Evolutionary conservation across 805 yeast genomes (phyloP), one percentile per base, ranked within the genome.

Genomic region (Wickerhamomyces subpelliculosus): DNA sequence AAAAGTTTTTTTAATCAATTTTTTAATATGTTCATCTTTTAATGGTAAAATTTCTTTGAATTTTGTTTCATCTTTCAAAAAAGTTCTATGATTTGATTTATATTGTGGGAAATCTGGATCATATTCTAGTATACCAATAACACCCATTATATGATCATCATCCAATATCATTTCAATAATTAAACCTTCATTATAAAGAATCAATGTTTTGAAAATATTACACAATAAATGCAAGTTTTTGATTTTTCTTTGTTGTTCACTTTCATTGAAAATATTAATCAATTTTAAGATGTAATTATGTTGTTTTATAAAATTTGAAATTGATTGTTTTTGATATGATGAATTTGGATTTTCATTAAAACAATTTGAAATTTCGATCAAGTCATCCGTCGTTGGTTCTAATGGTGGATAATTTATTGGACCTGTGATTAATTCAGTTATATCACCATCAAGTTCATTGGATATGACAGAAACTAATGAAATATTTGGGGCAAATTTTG

Each of bases 61-160:
- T 29, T 69, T 68, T 7, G 80, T 61, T 33, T 76, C 75, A 44
- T 78, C 71, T 4, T 55, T 52, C 24, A 87, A 57, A 52, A 74
- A 82, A 18, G 75, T 75, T 37, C 96, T 65, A 61, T 85, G 86
- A 48, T 85, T 82, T 4, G 96, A 86, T 58, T 86, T 88, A 46
- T 71, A 70, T 12, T 69, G 68, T 1, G 96, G 96, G 51, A 73
- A 86, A 40, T 85, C 95, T 0, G 93, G 84, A 57, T 93, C 97
- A 58, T 87, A 83, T 58, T 93, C 98, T 34, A 90, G 61, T 11
- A 87, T 82, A 1, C 96, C 95, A 11, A 81, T 72, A 4, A 86
- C 62, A 1, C 84, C 83, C 49, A 67, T 52, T 33, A 80, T 67
- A 29, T 65, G 51, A 8, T 67, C 68, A 43, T 78, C 82, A 12